A percentile compares a stretch with the other conserved stretches of the same genome.
Conservation (phyloP, 345 rosid species). For the Adansonia digitata region DNA sequence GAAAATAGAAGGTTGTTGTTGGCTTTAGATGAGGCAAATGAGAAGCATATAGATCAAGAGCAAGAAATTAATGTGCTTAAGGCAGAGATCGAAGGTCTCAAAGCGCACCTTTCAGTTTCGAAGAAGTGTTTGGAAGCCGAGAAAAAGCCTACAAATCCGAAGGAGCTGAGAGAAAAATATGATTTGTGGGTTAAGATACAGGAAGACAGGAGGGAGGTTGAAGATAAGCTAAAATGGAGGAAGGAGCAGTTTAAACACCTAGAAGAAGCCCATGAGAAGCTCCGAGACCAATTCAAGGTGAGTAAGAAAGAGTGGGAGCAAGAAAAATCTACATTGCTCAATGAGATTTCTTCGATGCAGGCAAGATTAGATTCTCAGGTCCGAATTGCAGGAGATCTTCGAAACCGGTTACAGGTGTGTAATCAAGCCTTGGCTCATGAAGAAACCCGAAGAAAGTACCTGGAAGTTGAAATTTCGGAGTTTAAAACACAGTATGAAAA, state of each 20-base stretch:
- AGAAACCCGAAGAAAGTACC: constrained; percentile 65
- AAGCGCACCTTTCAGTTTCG: constrained; percentile 41
- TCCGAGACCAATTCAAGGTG: constrained; percentile 33
- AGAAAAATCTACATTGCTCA: constrained; percentile 50
- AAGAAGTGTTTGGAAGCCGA: constrained; percentile 50
- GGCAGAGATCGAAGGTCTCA: constrained; percentile 66
- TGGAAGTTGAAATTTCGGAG: constrained; percentile 67
- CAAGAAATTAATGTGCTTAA: constrained; percentile 44
- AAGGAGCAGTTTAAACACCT: constrained; percentile 87
- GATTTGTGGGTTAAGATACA: constrained; percentile 43
- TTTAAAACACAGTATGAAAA: constrained; percentile 44
- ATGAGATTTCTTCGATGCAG: constrained; percentile 60
- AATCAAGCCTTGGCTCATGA: constrained; percentile 67
- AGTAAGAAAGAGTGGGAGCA: constrained; percentile 63
- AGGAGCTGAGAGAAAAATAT: constrained; percentile 51
- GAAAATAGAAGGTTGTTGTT: constrained; percentile 38
- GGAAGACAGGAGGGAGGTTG: constrained; percentile 46
- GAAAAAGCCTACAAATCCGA: constrained; percentile 39
- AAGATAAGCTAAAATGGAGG: constrained; percentile 85
- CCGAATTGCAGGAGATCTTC: constrained; percentile 61
- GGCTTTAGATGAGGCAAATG: constrained; percentile 63
- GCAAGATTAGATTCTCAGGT: constrained; percentile 61
- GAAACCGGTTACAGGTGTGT: constrained; percentile 53
- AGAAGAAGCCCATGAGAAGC: constrained; percentile 81
- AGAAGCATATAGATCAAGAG: constrained; percentile 54